These are phyloP conservation scores for Brassica carinata DNA, from an alignment of 345 rosid genomes.

Conservation along the genomic window DNA sequence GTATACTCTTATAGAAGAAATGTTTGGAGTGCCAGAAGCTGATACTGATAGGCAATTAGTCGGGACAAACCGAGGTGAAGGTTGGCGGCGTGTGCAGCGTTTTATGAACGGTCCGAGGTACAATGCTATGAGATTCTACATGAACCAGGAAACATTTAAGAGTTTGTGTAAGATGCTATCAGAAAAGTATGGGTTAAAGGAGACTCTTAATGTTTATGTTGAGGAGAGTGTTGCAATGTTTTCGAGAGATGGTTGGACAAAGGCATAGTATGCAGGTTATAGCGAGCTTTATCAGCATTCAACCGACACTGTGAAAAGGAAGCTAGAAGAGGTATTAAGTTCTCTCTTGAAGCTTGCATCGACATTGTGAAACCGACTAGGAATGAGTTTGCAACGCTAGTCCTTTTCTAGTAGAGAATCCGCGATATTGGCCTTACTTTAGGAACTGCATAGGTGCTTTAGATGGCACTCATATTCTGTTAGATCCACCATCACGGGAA, in stretches of 20 bases:
- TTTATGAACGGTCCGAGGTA: not conserved
- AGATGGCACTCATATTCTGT: not conserved
- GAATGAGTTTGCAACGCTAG: not conserved
- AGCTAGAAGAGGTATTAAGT: not conserved
- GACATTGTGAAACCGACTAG: not conserved
- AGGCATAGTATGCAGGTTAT: not conserved
- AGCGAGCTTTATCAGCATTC: not conserved
- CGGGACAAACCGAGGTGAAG: not conserved
- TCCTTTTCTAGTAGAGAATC: not conserved
- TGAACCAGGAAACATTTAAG: not conserved
- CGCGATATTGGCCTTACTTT: not conserved
- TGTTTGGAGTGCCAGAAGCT: not conserved
- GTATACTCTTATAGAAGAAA: not conserved
- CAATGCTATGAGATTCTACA: not conserved
- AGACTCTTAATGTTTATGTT: not conserved
- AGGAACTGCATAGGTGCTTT: not conserved
- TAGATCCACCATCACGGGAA: not conserved
- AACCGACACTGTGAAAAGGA: not conserved
- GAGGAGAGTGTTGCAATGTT: slow-evolving; percentile 12
- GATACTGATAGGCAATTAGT: not conserved
- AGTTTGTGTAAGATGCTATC: not conserved
- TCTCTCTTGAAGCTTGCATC: not conserved
- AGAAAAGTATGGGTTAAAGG: not conserved
- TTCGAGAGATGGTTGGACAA: not conserved
- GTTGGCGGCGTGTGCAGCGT: not conserved